A percentile compares a stretch with the other conserved stretches of the same genome.
These are phyloP conservation scores for Saturnispora halmiae DNA, from an alignment of 805 yeast genomes.

Conservation along the genomic window DNA sequence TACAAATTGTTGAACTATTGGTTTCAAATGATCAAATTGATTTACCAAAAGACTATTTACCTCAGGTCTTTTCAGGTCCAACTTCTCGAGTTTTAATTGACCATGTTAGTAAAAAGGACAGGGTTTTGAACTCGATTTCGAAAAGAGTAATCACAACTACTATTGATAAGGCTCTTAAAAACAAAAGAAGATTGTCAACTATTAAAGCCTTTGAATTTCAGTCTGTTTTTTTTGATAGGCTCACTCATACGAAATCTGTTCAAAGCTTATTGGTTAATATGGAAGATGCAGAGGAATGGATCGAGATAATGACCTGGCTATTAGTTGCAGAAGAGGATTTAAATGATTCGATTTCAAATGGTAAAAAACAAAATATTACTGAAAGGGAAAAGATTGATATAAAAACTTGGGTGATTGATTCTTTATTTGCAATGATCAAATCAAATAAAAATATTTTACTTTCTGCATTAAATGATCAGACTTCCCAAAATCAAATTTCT, in stretches of 20 bases:
- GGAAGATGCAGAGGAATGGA: constrained; percentile 7
- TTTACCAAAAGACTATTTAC: constrained; percentile 15
- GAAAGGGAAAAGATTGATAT: constrained; percentile 11
- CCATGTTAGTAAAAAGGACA: constrained; percentile 58
- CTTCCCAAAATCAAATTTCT: background rate
- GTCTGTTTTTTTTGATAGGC: constrained; percentile 61
- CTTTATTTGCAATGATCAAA: constrained; percentile 10
- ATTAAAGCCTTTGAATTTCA: constrained; percentile 36
- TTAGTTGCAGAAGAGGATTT: constrained; percentile 7
- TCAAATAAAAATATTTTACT: constrained; percentile 11
- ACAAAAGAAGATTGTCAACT: constrained; percentile 30
- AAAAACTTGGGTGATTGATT: constrained; percentile 10
- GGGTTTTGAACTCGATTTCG: constrained; percentile 62
- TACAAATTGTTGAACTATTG: constrained; percentile 55
- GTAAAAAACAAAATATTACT: constrained; percentile 8
- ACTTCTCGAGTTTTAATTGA: constrained; percentile 65
- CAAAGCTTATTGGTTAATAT: constrained; percentile 32
- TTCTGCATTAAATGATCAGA: background rate
- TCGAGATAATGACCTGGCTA: constrained; percentile 11
- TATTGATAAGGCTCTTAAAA: constrained; percentile 28
- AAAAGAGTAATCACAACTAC: constrained; percentile 40
- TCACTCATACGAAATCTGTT: constrained; percentile 65
- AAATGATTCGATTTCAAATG: constrained; percentile 7
- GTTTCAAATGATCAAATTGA: constrained; percentile 23
- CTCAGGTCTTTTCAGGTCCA: constrained; percentile 46